A percentile compares a stretch with the other conserved stretches of the same genome.
Conservation (phyloP, 768 basidiomycete genomes). For the Rhizopogon salebrosus region DNA sequence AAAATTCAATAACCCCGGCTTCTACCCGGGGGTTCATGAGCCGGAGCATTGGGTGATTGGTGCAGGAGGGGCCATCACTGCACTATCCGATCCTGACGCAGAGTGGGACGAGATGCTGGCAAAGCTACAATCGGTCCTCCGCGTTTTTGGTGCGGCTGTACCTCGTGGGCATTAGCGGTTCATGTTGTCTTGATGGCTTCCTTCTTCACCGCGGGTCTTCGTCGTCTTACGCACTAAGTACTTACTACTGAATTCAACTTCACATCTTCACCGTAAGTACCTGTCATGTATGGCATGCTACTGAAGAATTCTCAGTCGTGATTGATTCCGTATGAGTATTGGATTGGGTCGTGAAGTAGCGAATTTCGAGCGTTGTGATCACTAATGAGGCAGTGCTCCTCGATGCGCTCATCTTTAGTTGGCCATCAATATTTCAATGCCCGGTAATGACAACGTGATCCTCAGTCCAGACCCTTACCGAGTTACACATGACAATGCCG, state of each 20-base stretch:
- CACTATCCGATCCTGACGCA: slow-evolving; percentile 74
- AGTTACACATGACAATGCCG: no score
- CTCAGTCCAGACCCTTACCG: no score
- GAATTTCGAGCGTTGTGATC: no score
- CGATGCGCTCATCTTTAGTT: no score
- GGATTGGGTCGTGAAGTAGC: no score
- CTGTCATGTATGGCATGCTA: no score
- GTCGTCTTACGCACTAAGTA: background rate
- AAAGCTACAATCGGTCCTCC: slow-evolving; percentile 78
- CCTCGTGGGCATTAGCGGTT: slow-evolving; percentile 16
- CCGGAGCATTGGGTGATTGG: slow-evolving; percentile 73
- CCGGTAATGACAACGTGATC: no score
- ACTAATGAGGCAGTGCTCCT: no score
- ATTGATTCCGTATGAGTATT: background rate
- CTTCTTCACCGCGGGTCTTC: background rate
- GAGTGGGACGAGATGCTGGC: slow-evolving; percentile 95
- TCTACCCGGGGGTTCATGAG: slow-evolving; percentile 2
- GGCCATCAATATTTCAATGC: no score
- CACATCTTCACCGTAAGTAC: slow-evolving; percentile 7
- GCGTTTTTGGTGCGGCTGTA: slow-evolving; percentile 46
- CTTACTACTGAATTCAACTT: slow-evolving; percentile 33
- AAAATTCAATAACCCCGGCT: slow-evolving; percentile 6
- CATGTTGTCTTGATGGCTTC: background rate
- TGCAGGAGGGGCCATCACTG: slow-evolving; percentile 96
- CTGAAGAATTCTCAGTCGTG: background rate